Evolutionary conservation across 257 asterid genomes (phyloP).

Genomic region (Solanum tarijense): DNA sequence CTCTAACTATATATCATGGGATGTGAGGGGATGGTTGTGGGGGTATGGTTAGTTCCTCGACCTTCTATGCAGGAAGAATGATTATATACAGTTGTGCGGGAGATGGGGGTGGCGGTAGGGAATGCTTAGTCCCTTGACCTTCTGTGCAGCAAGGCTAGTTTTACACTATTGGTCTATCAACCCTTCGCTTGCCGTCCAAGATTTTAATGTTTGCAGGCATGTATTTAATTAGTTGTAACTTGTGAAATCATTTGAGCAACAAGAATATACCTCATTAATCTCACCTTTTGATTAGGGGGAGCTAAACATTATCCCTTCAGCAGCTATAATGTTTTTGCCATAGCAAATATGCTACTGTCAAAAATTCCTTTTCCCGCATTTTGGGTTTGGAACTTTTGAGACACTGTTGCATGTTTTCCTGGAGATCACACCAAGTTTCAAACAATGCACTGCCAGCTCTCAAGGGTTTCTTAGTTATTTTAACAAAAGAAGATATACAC

Average conservation of each 20-base stretch:
- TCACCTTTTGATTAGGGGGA: not conserved
- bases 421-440: not conserved
- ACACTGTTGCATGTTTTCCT: not conserved
- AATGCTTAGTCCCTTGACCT: not conserved
- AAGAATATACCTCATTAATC: not conserved
- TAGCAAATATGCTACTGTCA: not conserved
- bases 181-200: not conserved
- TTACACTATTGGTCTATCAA: not conserved
- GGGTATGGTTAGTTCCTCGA: not conserved
- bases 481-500: not conserved
- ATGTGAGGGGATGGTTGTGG: not conserved
- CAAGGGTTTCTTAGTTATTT: not conserved
- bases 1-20: not conserved
- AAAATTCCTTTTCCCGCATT: not conserved
- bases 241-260: not conserved
- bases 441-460: not conserved
- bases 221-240: not conserved
- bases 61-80: not conserved
- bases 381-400: not conserved
- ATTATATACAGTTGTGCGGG: not conserved
- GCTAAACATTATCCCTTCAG: not conserved
- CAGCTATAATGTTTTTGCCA: not conserved
- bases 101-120: not conserved
- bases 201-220: not conserved
- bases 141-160: not conserved